Percentiles rank a stretch among this genome's conserved stretches.
Conservation (phyloP, 495 filamentous ascomycete genomes). For the Apiosordaria backusii region DNA sequence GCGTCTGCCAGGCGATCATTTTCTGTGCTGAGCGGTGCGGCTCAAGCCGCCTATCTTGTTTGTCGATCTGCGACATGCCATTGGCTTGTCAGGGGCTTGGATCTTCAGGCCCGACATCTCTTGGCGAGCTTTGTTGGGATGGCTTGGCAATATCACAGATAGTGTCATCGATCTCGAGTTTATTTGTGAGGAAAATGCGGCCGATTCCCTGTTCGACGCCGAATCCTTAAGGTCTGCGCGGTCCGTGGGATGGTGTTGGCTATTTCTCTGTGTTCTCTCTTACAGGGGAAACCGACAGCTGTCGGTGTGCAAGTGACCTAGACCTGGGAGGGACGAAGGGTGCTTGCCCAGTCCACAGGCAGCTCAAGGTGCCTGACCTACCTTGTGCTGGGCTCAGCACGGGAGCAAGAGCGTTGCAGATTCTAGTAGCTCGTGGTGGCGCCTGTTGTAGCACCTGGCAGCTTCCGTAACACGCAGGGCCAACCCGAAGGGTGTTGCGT, state of each 20-base stretch:
- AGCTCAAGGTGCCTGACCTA: background rate
- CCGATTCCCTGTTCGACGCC: background rate
- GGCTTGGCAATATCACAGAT: conserved; percentile 7
- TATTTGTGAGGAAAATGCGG: background rate
- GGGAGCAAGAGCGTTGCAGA: background rate
- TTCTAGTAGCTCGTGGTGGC: conserved; percentile 4
- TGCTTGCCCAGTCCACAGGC: background rate
- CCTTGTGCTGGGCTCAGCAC: background rate
- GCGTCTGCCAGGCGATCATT: background rate
- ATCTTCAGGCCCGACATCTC: background rate
- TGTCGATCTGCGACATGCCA: background rate
- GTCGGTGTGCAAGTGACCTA: background rate
- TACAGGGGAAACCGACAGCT: background rate
- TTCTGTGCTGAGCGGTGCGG: background rate
- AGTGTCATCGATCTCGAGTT: background rate
- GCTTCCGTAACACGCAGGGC: conserved; percentile 1
- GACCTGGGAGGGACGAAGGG: background rate
- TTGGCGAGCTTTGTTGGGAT: conserved; percentile 5
- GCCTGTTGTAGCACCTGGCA: conserved; percentile 3
- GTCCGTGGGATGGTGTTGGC: too few species aligned
- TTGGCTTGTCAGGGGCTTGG: background rate
- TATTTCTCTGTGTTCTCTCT: too few species aligned
- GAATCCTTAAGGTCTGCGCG: background rate
- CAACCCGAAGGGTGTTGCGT: background rate
- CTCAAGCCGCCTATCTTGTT: background rate